Conservation (phyloP, 2,329 filamentous ascomycete genomes). For the Epichloe gansuensis region DNA sequence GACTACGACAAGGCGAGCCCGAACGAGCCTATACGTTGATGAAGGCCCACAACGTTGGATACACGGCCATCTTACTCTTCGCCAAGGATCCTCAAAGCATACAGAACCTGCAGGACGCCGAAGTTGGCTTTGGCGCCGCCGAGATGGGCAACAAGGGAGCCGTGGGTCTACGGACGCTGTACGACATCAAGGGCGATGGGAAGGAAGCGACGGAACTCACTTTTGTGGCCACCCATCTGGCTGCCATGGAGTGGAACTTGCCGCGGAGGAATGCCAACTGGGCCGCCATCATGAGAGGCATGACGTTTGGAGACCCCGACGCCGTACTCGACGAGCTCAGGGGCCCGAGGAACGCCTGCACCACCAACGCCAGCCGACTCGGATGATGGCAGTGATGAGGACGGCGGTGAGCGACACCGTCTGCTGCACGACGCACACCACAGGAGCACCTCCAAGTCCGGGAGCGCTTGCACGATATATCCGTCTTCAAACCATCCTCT, state of each 20-base stretch:
- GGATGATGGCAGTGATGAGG: slow-evolving; percentile 11
- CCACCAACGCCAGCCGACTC: slow-evolving; percentile 1
- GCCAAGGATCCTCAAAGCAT: slow-evolving; percentile 52
- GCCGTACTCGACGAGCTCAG: slow-evolving; percentile 20
- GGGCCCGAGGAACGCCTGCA: slow-evolving; percentile 3
- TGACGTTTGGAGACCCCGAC: slow-evolving; percentile 58
- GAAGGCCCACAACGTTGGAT: slow-evolving; percentile 63
- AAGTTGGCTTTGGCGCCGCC: slow-evolving; percentile 71
- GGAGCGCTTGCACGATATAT: slow-evolving; percentile 39
- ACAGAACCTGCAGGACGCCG: slow-evolving; percentile 58
- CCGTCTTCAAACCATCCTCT: slow-evolving; percentile 62
- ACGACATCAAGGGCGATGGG: slow-evolving; percentile 23
- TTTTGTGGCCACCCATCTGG: slow-evolving; percentile 79
- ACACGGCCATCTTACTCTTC: slow-evolving; percentile 85
- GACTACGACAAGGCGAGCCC: slow-evolving; percentile 8
- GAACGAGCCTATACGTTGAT: slow-evolving; percentile 53
- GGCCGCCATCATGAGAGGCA: slow-evolving; percentile 65
- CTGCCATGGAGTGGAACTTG: slow-evolving; percentile 73
- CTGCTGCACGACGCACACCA: slow-evolving; percentile 24
- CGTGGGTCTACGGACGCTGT: slow-evolving; percentile 62
- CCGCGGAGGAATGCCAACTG: slow-evolving; percentile 75
- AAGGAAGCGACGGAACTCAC: slow-evolving; percentile 52
- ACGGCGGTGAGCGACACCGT: slow-evolving; percentile 16
- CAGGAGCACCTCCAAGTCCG: slow-evolving; percentile 25
- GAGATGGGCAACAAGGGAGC: slow-evolving; percentile 96